Evolutionary conservation across 2,329 filamentous ascomycete genomes (phyloP), one percentile per base, ranked within the genome.

Genomic region (Annulohypoxylon truncatum): DNA sequence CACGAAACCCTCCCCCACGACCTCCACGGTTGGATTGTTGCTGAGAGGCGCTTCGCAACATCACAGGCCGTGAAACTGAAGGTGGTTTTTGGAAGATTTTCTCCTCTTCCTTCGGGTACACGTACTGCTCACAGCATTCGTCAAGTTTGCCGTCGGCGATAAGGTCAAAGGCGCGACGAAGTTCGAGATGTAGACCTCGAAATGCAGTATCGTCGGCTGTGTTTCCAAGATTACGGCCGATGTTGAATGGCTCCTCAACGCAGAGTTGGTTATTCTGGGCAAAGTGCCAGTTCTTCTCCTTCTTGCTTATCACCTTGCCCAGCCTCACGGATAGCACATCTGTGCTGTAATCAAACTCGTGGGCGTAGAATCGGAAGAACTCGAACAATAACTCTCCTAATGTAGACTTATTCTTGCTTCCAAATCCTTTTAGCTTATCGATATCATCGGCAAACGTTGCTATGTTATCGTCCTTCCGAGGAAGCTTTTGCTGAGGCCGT

Each of bases 201-300:
- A 97, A 97, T 0, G 96, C 95, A 44, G 92, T 96, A 77, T 97
- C 94, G 76, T 99, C 96, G 7, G 94, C 96, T 1, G 96, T 98
- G 74, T 99, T 99, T 42, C 94, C 96, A 47, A 99, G 84, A 77
- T 99, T 99, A 42, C 96, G 89, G 33, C 86, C 85, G 3, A 86
- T 91, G 74, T 97, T 99, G 83, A 99, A 99, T 0, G 96, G 96
- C 78, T 99, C 96, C 77, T 99, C 96, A 9, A 99, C 93, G 77
- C 95, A 97, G 29, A 99, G 85, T 68, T 92, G 89, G 74, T 97
- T 96, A 74, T 94, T 94, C 61, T 90, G 82, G 33, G 87, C 84
- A 53, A 92, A 84, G 74, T 94, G 89, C 96, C 96, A 98, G 24
- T 90, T 90, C 82, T 98, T 98, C 61, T 93, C 93, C 67, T 88